Evolutionary conservation across 192 early-diverging fungal genomes (phyloP).

Genomic region (Paraglomus occultum): DNA sequence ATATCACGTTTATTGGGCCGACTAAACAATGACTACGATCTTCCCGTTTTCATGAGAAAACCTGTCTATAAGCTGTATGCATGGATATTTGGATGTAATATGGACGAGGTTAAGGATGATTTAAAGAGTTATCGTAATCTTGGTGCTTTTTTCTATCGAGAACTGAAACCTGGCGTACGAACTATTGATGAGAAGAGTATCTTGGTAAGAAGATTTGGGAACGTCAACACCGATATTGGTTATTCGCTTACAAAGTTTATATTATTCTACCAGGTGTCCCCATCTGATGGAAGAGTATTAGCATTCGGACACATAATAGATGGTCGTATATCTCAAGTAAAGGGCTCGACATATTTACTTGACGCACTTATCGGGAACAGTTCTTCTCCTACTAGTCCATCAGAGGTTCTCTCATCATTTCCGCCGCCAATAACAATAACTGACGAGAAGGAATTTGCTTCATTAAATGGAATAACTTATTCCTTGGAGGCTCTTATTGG

Average conservation of each 20-base stretch:
- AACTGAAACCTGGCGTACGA: conserved; percentile 75
- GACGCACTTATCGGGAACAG: conserved; percentile 78
- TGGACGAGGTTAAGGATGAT: conserved; percentile 92
- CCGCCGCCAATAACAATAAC: conserved; percentile 55
- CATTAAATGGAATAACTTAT: conserved; percentile 85
- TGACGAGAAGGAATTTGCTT: conserved; percentile 80
- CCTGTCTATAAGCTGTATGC: conserved; percentile 80
- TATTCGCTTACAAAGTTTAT: not conserved
- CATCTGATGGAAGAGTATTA: conserved; percentile 89
- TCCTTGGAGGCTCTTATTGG: conserved; percentile 75
- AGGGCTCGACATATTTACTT: conserved; percentile 89
- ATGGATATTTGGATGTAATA: conserved; percentile 83
- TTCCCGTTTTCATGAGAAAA: conserved; percentile 73
- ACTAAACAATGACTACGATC: conserved; percentile 76
- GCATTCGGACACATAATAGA: conserved; percentile 82
- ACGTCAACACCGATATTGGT: too few relatives aligned
- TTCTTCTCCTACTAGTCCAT: too few relatives aligned
- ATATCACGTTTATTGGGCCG: conserved; percentile 92
- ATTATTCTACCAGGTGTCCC: conserved; percentile 57
- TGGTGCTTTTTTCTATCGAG: conserved; percentile 91
- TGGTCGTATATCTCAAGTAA: conserved; percentile 88
- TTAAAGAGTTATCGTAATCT: conserved; percentile 81
- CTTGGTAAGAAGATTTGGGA: conserved; percentile 47
- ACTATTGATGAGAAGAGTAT: conserved; percentile 63
- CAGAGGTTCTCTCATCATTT: too few relatives aligned